phyloP scores from a whole-genome alignment of 176 grass and related monocot species.

The Oryza rufipogon region DNA sequence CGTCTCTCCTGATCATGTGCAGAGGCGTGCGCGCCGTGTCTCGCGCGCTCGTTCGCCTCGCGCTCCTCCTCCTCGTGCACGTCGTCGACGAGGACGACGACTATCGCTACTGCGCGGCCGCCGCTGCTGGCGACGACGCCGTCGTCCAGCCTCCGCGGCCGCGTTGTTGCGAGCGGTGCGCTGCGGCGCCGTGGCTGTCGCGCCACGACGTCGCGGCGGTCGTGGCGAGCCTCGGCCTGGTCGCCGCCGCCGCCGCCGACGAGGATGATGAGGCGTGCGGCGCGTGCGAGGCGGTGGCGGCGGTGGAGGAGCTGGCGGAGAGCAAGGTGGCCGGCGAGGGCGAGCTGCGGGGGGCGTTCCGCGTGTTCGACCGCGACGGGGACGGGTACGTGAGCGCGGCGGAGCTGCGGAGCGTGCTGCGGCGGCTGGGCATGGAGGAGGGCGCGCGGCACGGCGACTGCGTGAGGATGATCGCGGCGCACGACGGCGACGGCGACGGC shows the following conservation, averaged over 20 bases:
- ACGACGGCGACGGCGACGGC: slow-evolving; percentile 63
- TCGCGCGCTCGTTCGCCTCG: too few species aligned
- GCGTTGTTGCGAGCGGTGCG: neutral
- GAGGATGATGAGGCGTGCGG: neutral
- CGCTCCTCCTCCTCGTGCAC: neutral
- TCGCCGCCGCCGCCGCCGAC: neutral
- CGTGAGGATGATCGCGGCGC: slow-evolving; percentile 60
- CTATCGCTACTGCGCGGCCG: neutral
- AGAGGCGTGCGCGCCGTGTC: neutral
- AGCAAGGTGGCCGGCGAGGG: slow-evolving; percentile 56
- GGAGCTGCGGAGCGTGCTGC: slow-evolving; percentile 71
- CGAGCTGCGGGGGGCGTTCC: slow-evolving; percentile 75
- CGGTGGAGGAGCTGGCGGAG: slow-evolving; percentile 46
- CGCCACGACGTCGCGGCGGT: slow-evolving; percentile 30
- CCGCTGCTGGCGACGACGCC: neutral
- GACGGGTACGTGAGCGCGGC: slow-evolving; percentile 68
- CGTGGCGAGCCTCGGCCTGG: slow-evolving; percentile 38
- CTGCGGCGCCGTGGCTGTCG: neutral
- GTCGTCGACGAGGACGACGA: neutral
- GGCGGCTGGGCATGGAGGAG: slow-evolving; percentile 53
- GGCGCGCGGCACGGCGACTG: slow-evolving; percentile 56
- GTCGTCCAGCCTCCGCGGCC: neutral
- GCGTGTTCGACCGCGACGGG: slow-evolving; percentile 78
- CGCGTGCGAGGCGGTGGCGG: slow-evolving; percentile 38
- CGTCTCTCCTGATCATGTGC: slow-evolving; percentile 45